Evolutionary conservation across 306 rosid species (phyloP), one percentile per base, ranked within the genome.

Genomic region (Cucumis hystrix): DNA sequence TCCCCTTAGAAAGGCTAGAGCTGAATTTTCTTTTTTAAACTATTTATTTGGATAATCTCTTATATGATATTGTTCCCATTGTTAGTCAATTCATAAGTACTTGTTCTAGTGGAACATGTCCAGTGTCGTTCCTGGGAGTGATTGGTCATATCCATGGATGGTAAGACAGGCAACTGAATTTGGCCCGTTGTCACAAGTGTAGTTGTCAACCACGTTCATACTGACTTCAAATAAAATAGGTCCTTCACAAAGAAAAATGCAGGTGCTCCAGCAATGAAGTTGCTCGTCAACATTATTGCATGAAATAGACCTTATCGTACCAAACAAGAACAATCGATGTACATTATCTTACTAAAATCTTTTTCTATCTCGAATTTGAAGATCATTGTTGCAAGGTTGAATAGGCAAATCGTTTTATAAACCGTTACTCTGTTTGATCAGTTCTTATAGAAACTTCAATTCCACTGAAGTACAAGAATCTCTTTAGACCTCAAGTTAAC

Each of bases 21-120:
- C 68, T 75, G 79, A 21, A n/a, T 5, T 52, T 30, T 17, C 11
- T 57, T 35, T 35, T 18, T 74, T 37, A 15, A 55, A 74, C 57
- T 74, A 51, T 74, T 55, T 74, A 28, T 75, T 75, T 56, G 28
- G 23, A 25, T 23, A 15, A 23, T 70, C 13, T 47, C 76, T 55
- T 37, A 8, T 3, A 18, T 18, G 61, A 69, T 85, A 86, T 18
- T 75, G 59, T 49, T 70, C 33, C 7, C 58, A 21, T 70, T 45
- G 40, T 21, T 70, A 23, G 40, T 23, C 11, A 41, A 41, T 8
- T 12, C 12, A 41, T 41, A 41, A 41, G 12, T 41, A 41, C 47
- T 41, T 9, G 47, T 8, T 41, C 47, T 41, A 41, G 12, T 41
- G 8, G 45, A 41, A 8, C 45, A 41, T 41, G 2, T 41, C 45